phyloP scores from a whole-genome alignment of 208 protist genomes.

The Acanthamoeba rhysodes region DNA sequence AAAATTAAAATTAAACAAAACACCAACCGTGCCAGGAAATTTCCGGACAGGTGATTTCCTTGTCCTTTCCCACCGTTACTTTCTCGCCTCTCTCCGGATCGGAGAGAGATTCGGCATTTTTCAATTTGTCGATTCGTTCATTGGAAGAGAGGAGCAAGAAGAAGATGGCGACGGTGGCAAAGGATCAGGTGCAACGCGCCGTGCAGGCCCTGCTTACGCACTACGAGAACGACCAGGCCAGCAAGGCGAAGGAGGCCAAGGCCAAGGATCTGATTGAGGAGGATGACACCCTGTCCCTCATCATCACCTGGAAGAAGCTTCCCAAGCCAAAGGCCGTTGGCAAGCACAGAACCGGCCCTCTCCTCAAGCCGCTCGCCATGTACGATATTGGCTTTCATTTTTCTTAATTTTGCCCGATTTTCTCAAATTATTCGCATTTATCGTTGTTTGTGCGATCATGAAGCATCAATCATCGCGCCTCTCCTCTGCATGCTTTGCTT shows the following conservation, averaged over 20 bases:
- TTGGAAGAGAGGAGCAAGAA: background rate
- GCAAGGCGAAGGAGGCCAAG: background rate
- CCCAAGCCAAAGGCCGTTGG: background rate
- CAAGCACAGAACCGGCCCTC: background rate
- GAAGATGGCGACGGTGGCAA: background rate
- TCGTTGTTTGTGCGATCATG: background rate
- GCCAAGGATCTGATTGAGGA: background rate
- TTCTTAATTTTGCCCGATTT: background rate
- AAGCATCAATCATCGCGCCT: too few relatives aligned
- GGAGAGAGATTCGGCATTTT: background rate
- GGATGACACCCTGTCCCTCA: conserved; percentile 30
- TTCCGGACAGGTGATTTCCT: background rate
- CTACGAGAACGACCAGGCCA: conserved; percentile 7
- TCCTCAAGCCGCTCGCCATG: conserved; percentile 16
- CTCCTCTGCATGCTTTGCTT: too few relatives aligned
- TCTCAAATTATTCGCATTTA: background rate
- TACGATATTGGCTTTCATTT: background rate
- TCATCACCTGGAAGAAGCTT: conserved; percentile 9
- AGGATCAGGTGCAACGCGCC: background rate
- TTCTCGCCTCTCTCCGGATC: background rate
- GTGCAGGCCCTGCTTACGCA: conserved; percentile 21
- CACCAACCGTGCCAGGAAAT: background rate
- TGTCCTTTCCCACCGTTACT: background rate
- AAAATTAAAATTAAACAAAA: too few relatives aligned
- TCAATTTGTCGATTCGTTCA: background rate